These are phyloP conservation scores for Mortierella sp. DNA, from an alignment of 371 early-diverging fungal genomes.

Conservation along the genomic window DNA sequence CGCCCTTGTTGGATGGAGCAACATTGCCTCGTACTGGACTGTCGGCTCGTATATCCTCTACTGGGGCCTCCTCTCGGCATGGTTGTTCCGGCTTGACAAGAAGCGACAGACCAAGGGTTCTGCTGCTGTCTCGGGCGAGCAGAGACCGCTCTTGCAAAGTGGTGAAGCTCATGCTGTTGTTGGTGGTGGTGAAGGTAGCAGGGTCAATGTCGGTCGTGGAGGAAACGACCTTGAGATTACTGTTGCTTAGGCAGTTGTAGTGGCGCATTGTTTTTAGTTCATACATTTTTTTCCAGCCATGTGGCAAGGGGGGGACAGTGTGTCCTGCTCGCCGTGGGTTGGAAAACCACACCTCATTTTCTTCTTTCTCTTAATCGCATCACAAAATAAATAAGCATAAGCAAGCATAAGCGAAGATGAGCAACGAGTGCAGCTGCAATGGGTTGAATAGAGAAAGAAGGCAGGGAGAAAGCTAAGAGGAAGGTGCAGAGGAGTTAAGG, in stretches of 20 bases:
- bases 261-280: background rate
- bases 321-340: background rate
- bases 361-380: no score
- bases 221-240: background rate
- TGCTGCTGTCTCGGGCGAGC: conserved; percentile 19
- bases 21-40: conserved; percentile 67
- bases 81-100: conserved; percentile 51
- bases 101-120: conserved; percentile 10
- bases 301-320: background rate
- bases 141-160: conserved; percentile 17
- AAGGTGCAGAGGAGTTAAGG: no score
- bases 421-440: no score
- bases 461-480: background rate
- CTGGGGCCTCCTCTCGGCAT: conserved; percentile 63
- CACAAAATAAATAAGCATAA: background rate
- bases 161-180: background rate
- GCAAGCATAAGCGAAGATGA: no score
- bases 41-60: conserved; percentile 67
- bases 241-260: background rate
- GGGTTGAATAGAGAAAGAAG: background rate
- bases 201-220: background rate
- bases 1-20: conserved; percentile 78
- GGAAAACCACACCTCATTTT: background rate
- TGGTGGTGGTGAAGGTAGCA: background rate
- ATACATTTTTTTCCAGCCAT: background rate